Conservation (phyloP, 805 yeast genomes). For the Kuraishia hungarica region DNA sequence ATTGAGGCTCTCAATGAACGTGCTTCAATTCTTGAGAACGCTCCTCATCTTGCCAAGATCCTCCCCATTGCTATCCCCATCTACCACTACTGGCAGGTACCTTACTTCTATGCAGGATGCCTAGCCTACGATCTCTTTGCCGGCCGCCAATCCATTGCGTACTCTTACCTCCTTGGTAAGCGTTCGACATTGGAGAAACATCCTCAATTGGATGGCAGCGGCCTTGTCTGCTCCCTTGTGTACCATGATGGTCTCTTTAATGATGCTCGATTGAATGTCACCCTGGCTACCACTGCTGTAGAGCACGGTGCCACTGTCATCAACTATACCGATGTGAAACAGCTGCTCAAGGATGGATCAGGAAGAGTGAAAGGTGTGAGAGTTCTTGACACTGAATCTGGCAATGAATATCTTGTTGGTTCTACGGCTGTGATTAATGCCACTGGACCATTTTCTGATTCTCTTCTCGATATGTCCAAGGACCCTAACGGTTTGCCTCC, state of each 20-base stretch:
- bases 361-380: slow-evolving; percentile 65
- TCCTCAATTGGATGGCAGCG: slow-evolving; percentile 75
- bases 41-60: slow-evolving; percentile 82
- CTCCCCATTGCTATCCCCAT: slow-evolving; percentile 96
- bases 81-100: slow-evolving; percentile 92
- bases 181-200: slow-evolving; percentile 62
- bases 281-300: slow-evolving; percentile 79
- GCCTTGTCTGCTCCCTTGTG: slow-evolving; percentile 82
- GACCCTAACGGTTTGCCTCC: slow-evolving; percentile 60
- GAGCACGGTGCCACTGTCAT: slow-evolving; percentile 84
- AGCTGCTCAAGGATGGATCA: slow-evolving; percentile 54
- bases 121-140: slow-evolving; percentile 90
- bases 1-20: slow-evolving; percentile 86
- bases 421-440: slow-evolving; percentile 82
- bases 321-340: slow-evolving; percentile 79
- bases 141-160: slow-evolving; percentile 76
- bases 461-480: slow-evolving; percentile 78
- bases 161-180: slow-evolving; percentile 64
- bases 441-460: slow-evolving; percentile 90
- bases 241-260: slow-evolving; percentile 95
- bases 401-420: slow-evolving; percentile 47
- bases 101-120: slow-evolving; percentile 88
- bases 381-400: slow-evolving; percentile 66
- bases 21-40: slow-evolving; percentile 77
- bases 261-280: slow-evolving; percentile 83